Conservation (phyloP, 208 protist genomes). For the Leishmania amazonensis region DNA sequence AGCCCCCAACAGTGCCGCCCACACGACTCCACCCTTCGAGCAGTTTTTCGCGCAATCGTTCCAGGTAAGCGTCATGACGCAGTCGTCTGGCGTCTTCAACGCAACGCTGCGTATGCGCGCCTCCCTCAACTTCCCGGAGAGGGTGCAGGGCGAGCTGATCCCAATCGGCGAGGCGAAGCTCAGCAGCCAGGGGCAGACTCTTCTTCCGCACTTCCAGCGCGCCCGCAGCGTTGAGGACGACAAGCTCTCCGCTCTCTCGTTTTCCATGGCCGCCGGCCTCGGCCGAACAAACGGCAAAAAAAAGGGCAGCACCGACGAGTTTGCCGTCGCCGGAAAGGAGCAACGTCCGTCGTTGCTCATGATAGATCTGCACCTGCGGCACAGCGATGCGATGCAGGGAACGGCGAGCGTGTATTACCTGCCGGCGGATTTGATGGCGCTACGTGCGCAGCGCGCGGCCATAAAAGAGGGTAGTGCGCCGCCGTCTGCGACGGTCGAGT, state of each 20-base stretch:
- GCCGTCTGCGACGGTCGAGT: constrained; percentile 35
- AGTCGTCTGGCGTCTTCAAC: constrained; percentile 71
- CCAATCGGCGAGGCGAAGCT: constrained; percentile 43
- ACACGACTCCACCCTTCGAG: constrained; percentile 39
- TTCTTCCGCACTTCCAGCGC: constrained; percentile 52
- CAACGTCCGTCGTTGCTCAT: constrained; percentile 61
- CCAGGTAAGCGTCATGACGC: constrained; percentile 70
- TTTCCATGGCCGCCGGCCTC: not conserved
- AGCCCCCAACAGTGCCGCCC: constrained; percentile 4
- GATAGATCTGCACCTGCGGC: constrained; percentile 57
- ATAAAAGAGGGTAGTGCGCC: constrained; percentile 37
- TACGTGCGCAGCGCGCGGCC: constrained; percentile 38
- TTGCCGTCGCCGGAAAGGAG: not conserved
- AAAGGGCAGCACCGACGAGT: not conserved
- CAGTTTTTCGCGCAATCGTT: constrained; percentile 65
- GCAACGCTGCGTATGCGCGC: constrained; percentile 53
- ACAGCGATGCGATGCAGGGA: constrained; percentile 40
- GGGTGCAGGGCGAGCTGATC: constrained; percentile 69
- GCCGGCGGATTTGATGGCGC: constrained; percentile 35
- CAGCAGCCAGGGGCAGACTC: constrained; percentile 10
- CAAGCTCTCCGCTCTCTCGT: constrained; percentile 19
- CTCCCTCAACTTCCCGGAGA: constrained; percentile 68
- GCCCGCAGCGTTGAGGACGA: constrained; percentile 38
- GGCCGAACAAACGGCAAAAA: not conserved
- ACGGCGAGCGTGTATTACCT: constrained; percentile 47